A percentile compares a stretch with the other conserved stretches of the same genome.
phyloP scores from a whole-genome alignment of 2,329 filamentous ascomycete species.

The Phoma sp. region DNA sequence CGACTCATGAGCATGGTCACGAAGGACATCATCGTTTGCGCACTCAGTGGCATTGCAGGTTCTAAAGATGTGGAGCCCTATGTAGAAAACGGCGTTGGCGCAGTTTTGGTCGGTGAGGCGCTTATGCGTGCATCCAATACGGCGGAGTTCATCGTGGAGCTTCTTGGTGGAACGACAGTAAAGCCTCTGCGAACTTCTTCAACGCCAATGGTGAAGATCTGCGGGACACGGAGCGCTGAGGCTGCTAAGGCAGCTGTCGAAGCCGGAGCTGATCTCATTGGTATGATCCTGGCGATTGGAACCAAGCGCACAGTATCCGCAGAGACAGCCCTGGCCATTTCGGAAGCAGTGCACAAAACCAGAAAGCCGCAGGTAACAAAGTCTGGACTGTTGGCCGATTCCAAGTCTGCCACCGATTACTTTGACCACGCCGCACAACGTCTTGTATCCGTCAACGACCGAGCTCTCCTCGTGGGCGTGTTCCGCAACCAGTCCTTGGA shows the following conservation, averaged over 20 bases:
- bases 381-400: slow-evolving; percentile 32
- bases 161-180: slow-evolving; percentile 68
- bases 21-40: slow-evolving; percentile 85
- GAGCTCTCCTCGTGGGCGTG: slow-evolving; percentile 86
- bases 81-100: slow-evolving; percentile 86
- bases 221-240: slow-evolving; percentile 84
- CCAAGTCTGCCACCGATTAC: slow-evolving; percentile 65
- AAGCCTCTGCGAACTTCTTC: slow-evolving; percentile 32
- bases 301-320: slow-evolving; percentile 80
- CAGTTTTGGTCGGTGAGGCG: slow-evolving; percentile 92
- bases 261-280: slow-evolving; percentile 88
- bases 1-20: slow-evolving; percentile 87
- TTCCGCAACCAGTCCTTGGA: slow-evolving; percentile 89
- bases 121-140: slow-evolving; percentile 92
- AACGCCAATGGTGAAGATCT: slow-evolving; percentile 82
- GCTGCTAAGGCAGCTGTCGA: slow-evolving; percentile 81
- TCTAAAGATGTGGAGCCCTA: slow-evolving; percentile 88
- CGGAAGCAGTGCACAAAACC: slow-evolving; percentile 72
- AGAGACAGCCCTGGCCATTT: slow-evolving; percentile 81
- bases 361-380: slow-evolving; percentile 40
- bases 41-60: slow-evolving; percentile 90
- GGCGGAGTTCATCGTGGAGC: slow-evolving; percentile 78
- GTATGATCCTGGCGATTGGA: slow-evolving; percentile 87
- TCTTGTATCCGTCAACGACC: slow-evolving; percentile 58
- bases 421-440: slow-evolving; percentile 65